These are phyloP conservation scores for Cenchrus purpureus DNA, from an alignment of 176 grass and related monocot species.

Conservation along the genomic window DNA sequence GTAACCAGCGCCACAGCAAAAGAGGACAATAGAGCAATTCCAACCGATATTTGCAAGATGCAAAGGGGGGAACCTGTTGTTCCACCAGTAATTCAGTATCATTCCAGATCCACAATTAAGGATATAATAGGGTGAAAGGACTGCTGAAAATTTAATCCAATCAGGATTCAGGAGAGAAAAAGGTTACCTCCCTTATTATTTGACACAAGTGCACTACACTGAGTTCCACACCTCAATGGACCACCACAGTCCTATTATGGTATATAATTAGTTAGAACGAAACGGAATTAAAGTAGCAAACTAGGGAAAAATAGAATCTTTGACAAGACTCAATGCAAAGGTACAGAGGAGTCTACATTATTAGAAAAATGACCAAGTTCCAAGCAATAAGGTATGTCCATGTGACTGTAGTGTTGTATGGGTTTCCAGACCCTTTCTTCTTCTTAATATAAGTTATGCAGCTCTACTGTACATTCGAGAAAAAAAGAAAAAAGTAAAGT, in stretches of 20 bases:
- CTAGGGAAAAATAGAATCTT: not conserved
- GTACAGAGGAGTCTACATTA: slow-evolving; percentile 16
- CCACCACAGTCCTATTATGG: slow-evolving; percentile 79
- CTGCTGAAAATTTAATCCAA: slow-evolving; percentile 34
- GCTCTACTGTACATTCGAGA: too few relatives aligned
- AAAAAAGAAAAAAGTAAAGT: too few relatives aligned
- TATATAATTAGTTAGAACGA: slow-evolving; percentile 33
- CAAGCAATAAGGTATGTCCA: not conserved
- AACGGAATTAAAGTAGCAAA: slow-evolving; percentile 10
- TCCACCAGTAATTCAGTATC: not conserved
- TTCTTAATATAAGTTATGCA: too few relatives aligned
- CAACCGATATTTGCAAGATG: slow-evolving; percentile 8
- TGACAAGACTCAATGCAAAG: not conserved
- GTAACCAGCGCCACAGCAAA: slow-evolving; percentile 2
- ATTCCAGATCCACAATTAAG: not conserved
- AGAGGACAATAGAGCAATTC: slow-evolving; percentile 14
- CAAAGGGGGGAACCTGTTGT: not conserved
- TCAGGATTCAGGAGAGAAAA: slow-evolving; percentile 5
- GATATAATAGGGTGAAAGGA: not conserved
- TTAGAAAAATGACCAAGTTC: not conserved
- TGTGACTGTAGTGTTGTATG: too few relatives aligned
- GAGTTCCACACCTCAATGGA: slow-evolving; percentile 70
- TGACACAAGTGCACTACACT: slow-evolving; percentile 82
- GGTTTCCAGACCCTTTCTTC: too few relatives aligned
- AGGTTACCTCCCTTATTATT: slow-evolving; percentile 65